These are phyloP conservation scores for Cercospora sp. DNA, from an alignment of 2,329 filamentous ascomycete genomes.

Conservation along the genomic window DNA sequence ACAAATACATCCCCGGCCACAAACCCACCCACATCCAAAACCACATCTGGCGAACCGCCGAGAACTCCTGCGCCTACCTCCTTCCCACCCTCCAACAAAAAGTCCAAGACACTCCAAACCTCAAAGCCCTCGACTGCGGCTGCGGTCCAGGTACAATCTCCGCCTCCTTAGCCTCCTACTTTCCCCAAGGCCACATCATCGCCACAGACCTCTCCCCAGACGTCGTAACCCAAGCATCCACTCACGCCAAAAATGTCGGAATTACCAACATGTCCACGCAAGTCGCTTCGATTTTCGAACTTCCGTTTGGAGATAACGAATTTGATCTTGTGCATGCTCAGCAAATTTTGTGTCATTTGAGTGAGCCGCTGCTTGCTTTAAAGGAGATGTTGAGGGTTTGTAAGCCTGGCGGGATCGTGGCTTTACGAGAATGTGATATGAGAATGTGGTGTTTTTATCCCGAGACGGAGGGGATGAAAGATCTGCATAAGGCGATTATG, in stretches of 20 bases:
- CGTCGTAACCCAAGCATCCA: slow-evolving; percentile 45
- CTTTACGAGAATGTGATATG: slow-evolving; percentile 45
- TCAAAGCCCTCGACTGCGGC: slow-evolving; percentile 49
- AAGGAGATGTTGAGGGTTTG: slow-evolving; percentile 56
- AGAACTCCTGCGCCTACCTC: slow-evolving; percentile 44
- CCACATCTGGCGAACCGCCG: slow-evolving; percentile 49
- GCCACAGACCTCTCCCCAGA: slow-evolving; percentile 48
- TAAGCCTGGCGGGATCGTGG: slow-evolving; percentile 56
- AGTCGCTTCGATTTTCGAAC: slow-evolving; percentile 37
- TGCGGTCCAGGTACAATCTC: slow-evolving; percentile 53
- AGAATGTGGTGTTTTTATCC: slow-evolving; percentile 43
- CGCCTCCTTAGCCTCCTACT: slow-evolving; percentile 44
- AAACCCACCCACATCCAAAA: slow-evolving; percentile 44
- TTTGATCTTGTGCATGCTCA: slow-evolving; percentile 64
- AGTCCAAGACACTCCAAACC: slow-evolving; percentile 29
- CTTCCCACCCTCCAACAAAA: slow-evolving; percentile 33
- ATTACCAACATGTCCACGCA: slow-evolving; percentile 45
- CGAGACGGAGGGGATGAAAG: slow-evolving; percentile 37
- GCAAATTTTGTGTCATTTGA: slow-evolving; percentile 59
- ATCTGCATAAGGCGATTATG: slow-evolving; percentile 41
- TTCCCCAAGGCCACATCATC: slow-evolving; percentile 46
- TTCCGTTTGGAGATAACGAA: slow-evolving; percentile 46
- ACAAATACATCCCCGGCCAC: slow-evolving; percentile 45
- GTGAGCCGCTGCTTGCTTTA: slow-evolving; percentile 52
- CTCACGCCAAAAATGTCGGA: slow-evolving; percentile 40